phyloP scores from a whole-genome alignment of 768 basidiomycete species.

The Calocybe gangraenosa region DNA sequence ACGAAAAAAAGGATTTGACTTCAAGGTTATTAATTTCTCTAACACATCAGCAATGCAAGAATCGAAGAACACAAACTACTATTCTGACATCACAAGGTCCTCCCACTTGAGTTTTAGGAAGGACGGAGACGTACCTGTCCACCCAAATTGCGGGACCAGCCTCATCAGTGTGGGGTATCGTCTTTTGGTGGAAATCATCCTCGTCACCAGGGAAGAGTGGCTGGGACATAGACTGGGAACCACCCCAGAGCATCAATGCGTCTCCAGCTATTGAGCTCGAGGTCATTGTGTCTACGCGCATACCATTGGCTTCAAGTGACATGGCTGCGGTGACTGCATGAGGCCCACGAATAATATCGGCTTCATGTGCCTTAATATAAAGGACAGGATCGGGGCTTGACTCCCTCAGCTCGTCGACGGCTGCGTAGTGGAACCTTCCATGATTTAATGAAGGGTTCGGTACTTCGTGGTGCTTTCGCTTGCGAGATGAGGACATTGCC shows the following conservation, averaged over 20 bases:
- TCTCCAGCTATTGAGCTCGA: conserved; percentile 22
- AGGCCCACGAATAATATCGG: conserved; percentile 59
- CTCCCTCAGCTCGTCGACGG: neutral
- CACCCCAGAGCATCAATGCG: conserved; percentile 31
- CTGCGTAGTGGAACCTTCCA: neutral
- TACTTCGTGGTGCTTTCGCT: conserved; percentile 8
- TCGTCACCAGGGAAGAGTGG: conserved; percentile 19
- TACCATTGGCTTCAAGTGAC: conserved; percentile 28
- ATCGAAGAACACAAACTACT: no score
- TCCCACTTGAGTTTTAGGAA: no score
- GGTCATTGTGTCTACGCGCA: neutral
- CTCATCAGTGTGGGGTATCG: neutral
- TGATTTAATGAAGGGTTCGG: no score
- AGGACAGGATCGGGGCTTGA: conserved; percentile 27
- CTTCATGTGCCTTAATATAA: conserved; percentile 72
- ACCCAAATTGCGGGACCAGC: conserved; percentile 52
- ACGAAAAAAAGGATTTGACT: conserved; percentile 21
- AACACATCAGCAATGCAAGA: no score
- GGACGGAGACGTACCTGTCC: conserved; percentile 89
- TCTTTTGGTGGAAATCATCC: conserved; percentile 16
- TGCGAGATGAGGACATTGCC: conserved; percentile 10
- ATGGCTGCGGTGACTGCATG: conserved; percentile 33
- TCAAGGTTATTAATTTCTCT: conserved; percentile 6
- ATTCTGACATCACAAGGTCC: no score
- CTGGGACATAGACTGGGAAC: neutral